Evolutionary conservation across 140 eudicot species (phyloP), one percentile per base, ranked within the genome.

Genomic region (Anethum foeniculum): DNA sequence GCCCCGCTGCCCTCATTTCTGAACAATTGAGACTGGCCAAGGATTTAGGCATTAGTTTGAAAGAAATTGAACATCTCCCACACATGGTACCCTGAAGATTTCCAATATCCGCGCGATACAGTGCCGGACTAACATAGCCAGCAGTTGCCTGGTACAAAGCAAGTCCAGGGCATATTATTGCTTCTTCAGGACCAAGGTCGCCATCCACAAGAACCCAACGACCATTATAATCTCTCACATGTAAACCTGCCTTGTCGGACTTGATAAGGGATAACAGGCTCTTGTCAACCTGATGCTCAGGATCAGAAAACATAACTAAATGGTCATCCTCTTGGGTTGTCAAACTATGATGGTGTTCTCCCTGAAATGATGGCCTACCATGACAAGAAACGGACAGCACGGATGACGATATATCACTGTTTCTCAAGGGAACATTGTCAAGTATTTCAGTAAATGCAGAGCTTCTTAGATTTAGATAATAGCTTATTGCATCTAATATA

Each of bases 1-100:
- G 97, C 78, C 97, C 99, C 71, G 99, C 99, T 14, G 97, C 97
- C 84, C 97, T 88, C 99, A 95, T 95, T 82, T 95, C 97, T 16
- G 97, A 87, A 87, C 97, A 95, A 80, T 78, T 90, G 21, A 95
- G 88, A 84, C 87, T 92, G 44, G 90, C 88, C 98, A 91, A 92
- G 38, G 99, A 91, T 84, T 95, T 95, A 27, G 99, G 97, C 99
- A 95, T 92, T 46, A 92, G 89, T 81, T 92, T 95, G 30, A 87
- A 95, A 52, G 93, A 78, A 62, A 92, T 38, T 16, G 97, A 92
- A 84, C 95, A 95, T 30, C 96, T 85, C 23, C 97, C 98, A 78
- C 79, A 87, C 88, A 92, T 79, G 79, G 82, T 81, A 68, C 90
- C 91, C 82, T 91, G 93, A 77, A 86, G 69, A 83, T 84, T 83